Evolutionary conservation across 2,329 filamentous ascomycete genomes (phyloP).

Genomic region (Aspergillus sp.): DNA sequence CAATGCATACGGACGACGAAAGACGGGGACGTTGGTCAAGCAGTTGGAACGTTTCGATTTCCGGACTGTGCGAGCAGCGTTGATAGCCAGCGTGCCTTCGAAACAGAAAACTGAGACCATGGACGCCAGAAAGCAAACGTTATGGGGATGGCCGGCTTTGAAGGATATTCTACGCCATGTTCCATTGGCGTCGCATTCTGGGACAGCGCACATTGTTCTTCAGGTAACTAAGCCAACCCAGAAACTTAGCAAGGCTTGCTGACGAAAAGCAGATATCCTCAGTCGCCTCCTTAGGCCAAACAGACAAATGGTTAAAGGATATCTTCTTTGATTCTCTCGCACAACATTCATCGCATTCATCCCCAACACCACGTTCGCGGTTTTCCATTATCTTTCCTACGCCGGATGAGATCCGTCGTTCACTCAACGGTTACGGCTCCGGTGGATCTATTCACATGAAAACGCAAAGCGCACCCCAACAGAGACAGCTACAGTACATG

Average conservation of each 20-base stretch:
- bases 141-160: slow-evolving; percentile 72
- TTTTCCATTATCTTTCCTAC: slow-evolving; percentile 78
- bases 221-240: slow-evolving; percentile 24
- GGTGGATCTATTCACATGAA: slow-evolving; percentile 79
- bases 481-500: slow-evolving; percentile 67
- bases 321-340: slow-evolving; percentile 50
- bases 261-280: slow-evolving; percentile 61
- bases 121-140: slow-evolving; percentile 43
- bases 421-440: slow-evolving; percentile 69
- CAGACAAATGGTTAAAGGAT: slow-evolving; percentile 63
- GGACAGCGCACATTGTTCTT: slow-evolving; percentile 30
- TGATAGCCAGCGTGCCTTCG: slow-evolving; percentile 74
- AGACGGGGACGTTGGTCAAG: slow-evolving; percentile 49
- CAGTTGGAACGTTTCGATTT: slow-evolving; percentile 63
- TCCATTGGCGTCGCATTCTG: slow-evolving; percentile 32
- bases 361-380: slow-evolving; percentile 32
- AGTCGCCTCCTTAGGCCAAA: slow-evolving; percentile 68
- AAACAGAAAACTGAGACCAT: slow-evolving; percentile 47
- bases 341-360: slow-evolving; percentile 8
- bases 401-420: slow-evolving; percentile 66
- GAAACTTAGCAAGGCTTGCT: not conserved
- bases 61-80: slow-evolving; percentile 56
- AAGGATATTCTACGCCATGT: slow-evolving; percentile 53
- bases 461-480: slow-evolving; percentile 60
- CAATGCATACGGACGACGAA: slow-evolving; percentile 56